These are phyloP conservation scores for Lactarius pseudohatsudake DNA, from an alignment of 768 basidiomycete genomes.

Conservation along the genomic window DNA sequence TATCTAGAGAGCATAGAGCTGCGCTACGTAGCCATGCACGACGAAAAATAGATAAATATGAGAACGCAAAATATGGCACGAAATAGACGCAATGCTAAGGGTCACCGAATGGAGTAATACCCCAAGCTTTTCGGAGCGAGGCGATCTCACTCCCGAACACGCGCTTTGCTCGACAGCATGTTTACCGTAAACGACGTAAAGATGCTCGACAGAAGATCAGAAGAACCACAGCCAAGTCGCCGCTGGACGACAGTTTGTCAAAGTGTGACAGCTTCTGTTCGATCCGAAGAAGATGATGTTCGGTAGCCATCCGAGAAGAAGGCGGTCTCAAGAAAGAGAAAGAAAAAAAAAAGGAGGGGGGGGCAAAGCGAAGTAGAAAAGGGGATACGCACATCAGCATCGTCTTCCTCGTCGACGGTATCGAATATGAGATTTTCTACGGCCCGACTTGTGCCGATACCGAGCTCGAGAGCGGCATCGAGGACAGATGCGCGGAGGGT, in stretches of 20 bases:
- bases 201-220: background rate
- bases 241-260: slow-evolving; percentile 7
- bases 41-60: background rate
- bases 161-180: background rate
- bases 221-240: slow-evolving; percentile 2
- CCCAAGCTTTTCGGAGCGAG: background rate
- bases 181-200: background rate
- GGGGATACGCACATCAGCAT: slow-evolving; percentile 37
- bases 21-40: background rate
- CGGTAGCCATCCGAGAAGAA: background rate
- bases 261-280: slow-evolving; percentile 1
- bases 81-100: background rate
- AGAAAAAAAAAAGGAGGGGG: background rate
- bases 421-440: slow-evolving; percentile 76
- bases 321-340: background rate
- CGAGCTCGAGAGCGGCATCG: slow-evolving; percentile 69
- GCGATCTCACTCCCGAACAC: background rate
- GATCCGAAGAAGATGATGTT: background rate
- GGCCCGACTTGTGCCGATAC: slow-evolving; percentile 55
- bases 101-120: background rate
- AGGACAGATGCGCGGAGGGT: slow-evolving; percentile 70
- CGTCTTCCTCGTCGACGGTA: slow-evolving; percentile 56
- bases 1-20: background rate
- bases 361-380: background rate
- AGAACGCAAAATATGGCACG: background rate